A percentile compares a stretch with the other conserved stretches of the same genome.
phyloP scores from a whole-genome alignment of 805 yeast species.

The Cyberlindnera samutprakarnensis region DNA sequence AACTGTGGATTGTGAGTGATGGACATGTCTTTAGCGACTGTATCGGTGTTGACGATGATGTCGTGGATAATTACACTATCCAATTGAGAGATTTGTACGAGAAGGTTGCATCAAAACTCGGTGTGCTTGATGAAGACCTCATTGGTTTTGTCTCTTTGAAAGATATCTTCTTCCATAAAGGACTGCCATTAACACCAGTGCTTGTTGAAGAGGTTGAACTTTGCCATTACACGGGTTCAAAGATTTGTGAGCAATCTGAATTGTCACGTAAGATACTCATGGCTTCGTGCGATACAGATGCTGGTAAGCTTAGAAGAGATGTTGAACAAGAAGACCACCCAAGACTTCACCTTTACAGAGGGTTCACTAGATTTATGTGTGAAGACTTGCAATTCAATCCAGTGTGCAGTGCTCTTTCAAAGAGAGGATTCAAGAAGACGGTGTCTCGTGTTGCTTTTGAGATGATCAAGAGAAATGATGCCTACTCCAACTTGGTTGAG shows the following conservation, averaged over 20 bases:
- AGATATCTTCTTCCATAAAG: constrained; percentile 30
- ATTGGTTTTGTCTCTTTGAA: constrained; percentile 36
- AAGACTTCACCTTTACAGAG: constrained; percentile 44
- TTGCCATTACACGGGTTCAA: constrained; percentile 31
- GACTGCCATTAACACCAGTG: constrained; percentile 21
- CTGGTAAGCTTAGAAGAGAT: constrained; percentile 60
- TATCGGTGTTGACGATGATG: constrained; percentile 51
- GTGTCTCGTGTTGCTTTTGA: constrained; percentile 51
- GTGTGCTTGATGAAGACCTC: constrained; percentile 18
- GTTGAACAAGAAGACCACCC: constrained; percentile 49
- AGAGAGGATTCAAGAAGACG: constrained; percentile 37
- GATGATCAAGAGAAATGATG: constrained; percentile 59
- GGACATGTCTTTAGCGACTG: constrained; percentile 64
- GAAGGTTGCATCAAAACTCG: constrained; percentile 14
- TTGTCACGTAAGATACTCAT: constrained; percentile 32
- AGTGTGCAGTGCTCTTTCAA: constrained; percentile 31
- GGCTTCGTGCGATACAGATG: constrained; percentile 43
- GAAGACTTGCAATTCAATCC: constrained; percentile 45
- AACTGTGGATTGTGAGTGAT: constrained; percentile 51
- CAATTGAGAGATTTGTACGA: constrained; percentile 37
- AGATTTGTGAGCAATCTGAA: constrained; percentile 31
- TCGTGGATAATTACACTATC: constrained; percentile 40
- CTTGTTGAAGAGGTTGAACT: constrained; percentile 25
- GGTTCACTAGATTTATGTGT: constrained; percentile 51
- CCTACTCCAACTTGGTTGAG: constrained; percentile 56